These are phyloP conservation scores for Juncus effusus DNA, from an alignment of 176 grass and related monocot genomes.

Conservation along the genomic window DNA sequence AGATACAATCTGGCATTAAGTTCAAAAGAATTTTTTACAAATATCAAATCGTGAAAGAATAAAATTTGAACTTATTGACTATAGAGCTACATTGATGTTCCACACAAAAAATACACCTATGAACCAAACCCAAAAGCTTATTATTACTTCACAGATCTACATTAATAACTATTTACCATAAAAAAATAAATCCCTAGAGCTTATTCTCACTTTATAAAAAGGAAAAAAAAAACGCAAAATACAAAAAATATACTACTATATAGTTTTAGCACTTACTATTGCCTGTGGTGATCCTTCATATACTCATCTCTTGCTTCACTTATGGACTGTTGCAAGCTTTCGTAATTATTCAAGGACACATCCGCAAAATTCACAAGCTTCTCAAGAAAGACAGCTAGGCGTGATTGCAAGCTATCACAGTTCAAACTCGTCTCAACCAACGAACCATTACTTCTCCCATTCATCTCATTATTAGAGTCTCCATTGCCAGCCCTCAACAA, in stretches of 20 bases:
- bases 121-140: constrained; percentile 13
- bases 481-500: constrained; percentile 44
- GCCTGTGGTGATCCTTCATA: constrained; percentile 22
- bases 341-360: constrained; percentile 47
- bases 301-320: constrained; percentile 30
- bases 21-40: too few species aligned
- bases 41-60: too few species aligned
- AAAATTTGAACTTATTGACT: too few species aligned
- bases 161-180: constrained; percentile 28
- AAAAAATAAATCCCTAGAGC: constrained; percentile 27
- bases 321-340: constrained; percentile 35
- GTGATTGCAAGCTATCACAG: constrained; percentile 45
- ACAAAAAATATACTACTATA: constrained; percentile 29
- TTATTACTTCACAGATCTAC: constrained; percentile 43
- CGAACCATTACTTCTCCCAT: constrained; percentile 28
- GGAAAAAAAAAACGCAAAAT: constrained; percentile 13
- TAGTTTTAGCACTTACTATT: constrained; percentile 10
- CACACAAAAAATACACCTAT: too few species aligned
- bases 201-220: constrained; percentile 27
- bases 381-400: constrained; percentile 53
- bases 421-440: constrained; percentile 41
- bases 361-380: constrained; percentile 49
- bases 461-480: constrained; percentile 13
- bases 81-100: too few species aligned
- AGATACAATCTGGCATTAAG: too few species aligned